A percentile compares a stretch with the other conserved stretches of the same genome.
Conservation (phyloP, 2,329 filamentous ascomycete genomes). For the Scedosporium aurantiacum region DNA sequence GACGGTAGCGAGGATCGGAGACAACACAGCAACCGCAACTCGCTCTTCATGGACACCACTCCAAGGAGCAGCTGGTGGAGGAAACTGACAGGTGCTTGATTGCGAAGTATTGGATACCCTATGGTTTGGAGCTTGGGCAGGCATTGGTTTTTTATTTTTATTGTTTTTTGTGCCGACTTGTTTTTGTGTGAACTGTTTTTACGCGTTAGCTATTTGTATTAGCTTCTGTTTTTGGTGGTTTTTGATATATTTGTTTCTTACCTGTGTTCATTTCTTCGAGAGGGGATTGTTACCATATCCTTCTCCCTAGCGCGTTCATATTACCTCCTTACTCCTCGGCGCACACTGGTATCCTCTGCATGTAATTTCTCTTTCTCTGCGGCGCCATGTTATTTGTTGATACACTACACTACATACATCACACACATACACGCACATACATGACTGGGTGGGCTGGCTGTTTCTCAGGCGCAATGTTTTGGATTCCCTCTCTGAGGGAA, state of each 20-base stretch:
- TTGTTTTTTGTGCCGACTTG: background rate
- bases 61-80: conserved; percentile 50
- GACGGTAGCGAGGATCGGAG: conserved; percentile 35
- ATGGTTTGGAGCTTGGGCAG: background rate
- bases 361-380: background rate
- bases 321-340: background rate
- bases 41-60: conserved; percentile 31
- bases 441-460: background rate
- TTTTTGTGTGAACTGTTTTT: background rate
- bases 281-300: background rate
- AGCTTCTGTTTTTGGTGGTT: background rate
- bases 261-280: background rate
- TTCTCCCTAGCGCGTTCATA: background rate
- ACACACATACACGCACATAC: background rate
- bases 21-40: conserved; percentile 25
- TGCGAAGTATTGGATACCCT: conserved; percentile 5
- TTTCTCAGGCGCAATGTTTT: background rate
- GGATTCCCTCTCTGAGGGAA: background rate
- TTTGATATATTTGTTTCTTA: background rate
- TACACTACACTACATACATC: background rate
- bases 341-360: background rate
- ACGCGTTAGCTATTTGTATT: background rate
- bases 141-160: background rate
- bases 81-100: conserved; percentile 33
- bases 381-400: background rate